Evolutionary conservation across 306 rosid species (phyloP), one percentile per base, ranked within the genome.

Genomic region (Styphnolobium japonicum): DNA sequence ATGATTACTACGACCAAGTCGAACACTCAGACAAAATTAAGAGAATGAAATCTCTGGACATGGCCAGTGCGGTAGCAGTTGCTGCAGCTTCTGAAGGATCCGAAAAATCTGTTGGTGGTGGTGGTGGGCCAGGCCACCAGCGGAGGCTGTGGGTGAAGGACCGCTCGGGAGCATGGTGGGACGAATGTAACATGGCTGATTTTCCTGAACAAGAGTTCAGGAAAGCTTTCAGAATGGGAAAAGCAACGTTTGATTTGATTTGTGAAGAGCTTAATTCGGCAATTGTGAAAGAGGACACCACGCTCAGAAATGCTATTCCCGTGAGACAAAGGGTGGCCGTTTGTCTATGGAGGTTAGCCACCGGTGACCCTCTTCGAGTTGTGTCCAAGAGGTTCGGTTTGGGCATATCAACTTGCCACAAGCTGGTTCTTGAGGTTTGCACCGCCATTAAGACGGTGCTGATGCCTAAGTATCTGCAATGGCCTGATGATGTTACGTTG

Each of bases 81-180:
- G 86, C 88, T 0, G 79, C 80, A n/a, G 79, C 81, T 46, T 67
- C 84, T 7, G 86, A 83, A 3, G 82, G 43, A 19, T 18, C 68
- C 0, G 87, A 83, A 4, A 85, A 74, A 73, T 52, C 84, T 12
- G 88, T 81, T 11, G 86, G 18, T 29, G 46, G 45, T 14, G 82
- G 51, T 7, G 63, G 43, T 5, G 76, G 81, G 40, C 10, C 37
- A 16, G 29, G 75, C 53, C 82, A 74, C 8, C 94, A 90, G 29
- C 66, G 98, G 73, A 67, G 99, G 73, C 75, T 96, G 3, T 96
- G 99, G 99, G 98, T 96, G 48, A 96, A 91, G 73, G 97, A 96
- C 78, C 86, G 99, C 57, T 94, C 99, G 1, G 93, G 91, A 7
- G 96, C 98, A 0, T 96, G 99, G 99, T 96, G 99, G 99, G 97